These are phyloP conservation scores for Kregervanrija delftensis DNA, from an alignment of 805 yeast species.

Conservation along the genomic window DNA sequence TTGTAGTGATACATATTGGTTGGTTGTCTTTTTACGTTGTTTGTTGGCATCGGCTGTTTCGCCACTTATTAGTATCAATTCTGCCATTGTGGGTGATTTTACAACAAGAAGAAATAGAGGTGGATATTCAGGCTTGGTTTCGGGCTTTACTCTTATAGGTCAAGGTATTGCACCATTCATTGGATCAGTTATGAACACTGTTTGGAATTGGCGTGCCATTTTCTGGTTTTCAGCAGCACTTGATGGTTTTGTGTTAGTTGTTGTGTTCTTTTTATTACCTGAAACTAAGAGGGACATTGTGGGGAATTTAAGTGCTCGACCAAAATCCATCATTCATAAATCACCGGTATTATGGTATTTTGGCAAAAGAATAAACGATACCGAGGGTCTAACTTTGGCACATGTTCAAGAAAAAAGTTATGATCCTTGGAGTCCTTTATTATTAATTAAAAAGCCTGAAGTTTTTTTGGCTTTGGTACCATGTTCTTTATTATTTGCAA, in stretches of 20 bases:
- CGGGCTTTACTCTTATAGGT: conserved; percentile 64
- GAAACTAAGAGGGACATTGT: conserved; percentile 70
- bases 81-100: conserved; percentile 71
- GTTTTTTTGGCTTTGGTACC: conserved; percentile 44
- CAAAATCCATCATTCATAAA: conserved; percentile 33
- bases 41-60: conserved; percentile 75
- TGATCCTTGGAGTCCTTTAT: conserved; percentile 22
- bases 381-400: conserved; percentile 17
- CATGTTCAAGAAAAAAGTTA: conserved; percentile 12
- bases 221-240: conserved; percentile 71
- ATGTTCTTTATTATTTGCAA: conserved; percentile 54
- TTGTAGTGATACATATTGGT: conserved; percentile 46
- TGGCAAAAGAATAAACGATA: conserved; percentile 25
- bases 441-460: conserved; percentile 11
- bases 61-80: conserved; percentile 62
- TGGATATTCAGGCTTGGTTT: conserved; percentile 54
- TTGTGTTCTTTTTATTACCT: conserved; percentile 43
- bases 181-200: conserved; percentile 45
- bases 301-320: conserved; percentile 66
- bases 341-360: conserved; percentile 37
- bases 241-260: conserved; percentile 37
- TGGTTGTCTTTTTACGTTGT: conserved; percentile 60
- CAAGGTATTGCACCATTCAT: conserved; percentile 77
- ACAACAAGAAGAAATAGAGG: conserved; percentile 65
- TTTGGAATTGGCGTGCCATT: conserved; percentile 67